phyloP scores from a whole-genome alignment of 768 basidiomycete species.

The Albatrellus ellisii region DNA sequence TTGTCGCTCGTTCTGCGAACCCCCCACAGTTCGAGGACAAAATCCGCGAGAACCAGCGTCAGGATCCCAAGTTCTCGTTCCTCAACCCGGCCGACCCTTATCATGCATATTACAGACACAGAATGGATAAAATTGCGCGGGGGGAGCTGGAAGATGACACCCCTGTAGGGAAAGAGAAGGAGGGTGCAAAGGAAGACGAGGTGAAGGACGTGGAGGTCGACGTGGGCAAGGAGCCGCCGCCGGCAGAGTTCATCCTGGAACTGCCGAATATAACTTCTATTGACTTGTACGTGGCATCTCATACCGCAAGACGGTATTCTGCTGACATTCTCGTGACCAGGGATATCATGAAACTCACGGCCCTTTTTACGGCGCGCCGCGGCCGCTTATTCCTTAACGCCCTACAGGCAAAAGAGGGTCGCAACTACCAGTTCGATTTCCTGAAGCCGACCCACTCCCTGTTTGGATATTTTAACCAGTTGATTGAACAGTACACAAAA shows the following conservation, averaged over 20 bases:
- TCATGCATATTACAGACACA: conserved; percentile 95
- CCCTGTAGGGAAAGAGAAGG: conserved; percentile 6
- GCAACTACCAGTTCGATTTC: conserved; percentile 98
- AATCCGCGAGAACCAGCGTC: conserved; percentile 91
- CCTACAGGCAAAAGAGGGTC: conserved; percentile 79
- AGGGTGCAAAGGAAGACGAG: conserved; percentile 6
- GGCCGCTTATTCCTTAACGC: conserved; percentile 78
- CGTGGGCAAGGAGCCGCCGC: conserved; percentile 62
- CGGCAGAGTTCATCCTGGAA: conserved; percentile 73
- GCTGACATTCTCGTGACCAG: conserved; percentile 25
- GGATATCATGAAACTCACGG: conserved; percentile 93
- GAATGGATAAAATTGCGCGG: conserved; percentile 68
- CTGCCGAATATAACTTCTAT: conserved; percentile 78
- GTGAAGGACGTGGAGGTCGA: conserved; percentile 26
- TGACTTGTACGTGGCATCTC: conserved; percentile 75
- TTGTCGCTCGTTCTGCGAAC: conserved; percentile 88
- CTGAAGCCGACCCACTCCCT: conserved; percentile 91
- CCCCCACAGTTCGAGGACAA: conserved; percentile 92
- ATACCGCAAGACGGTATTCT: too few relatives aligned
- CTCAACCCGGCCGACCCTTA: conserved; percentile 95
- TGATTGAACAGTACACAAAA: conserved; percentile 93
- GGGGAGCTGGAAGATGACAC: conserved; percentile 62
- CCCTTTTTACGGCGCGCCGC: conserved; percentile 86
- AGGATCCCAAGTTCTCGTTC: conserved; percentile 98
- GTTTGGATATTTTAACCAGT: conserved; percentile 91